Base-by-base conservation (phyloP, 169 alveolate species). In the Theileria annulata region DNA sequence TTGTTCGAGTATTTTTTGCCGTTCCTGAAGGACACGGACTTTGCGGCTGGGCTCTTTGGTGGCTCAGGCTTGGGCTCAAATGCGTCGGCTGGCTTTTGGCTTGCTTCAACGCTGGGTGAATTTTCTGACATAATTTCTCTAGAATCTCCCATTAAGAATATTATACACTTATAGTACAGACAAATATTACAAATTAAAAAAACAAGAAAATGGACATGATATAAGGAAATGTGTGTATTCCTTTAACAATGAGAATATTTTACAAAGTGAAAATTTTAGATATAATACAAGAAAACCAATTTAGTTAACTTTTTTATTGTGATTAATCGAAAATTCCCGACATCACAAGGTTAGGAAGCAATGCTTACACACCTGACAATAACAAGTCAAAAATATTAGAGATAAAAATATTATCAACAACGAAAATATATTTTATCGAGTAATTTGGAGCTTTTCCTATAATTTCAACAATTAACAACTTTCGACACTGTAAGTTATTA, bases 281-380 rank as follows among this genome's bases (percentile, higher is more conserved):
- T 62, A 62, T 27, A 28, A 6, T 62, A 62, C 71, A 62, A 2
- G 31, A 62, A 62, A 62, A 62, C 71, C 71, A 62, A 30, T 62
- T 15, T 62, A 62, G 71, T 62, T 62, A 62, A n/a, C 31, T 15
- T 17, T 3, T 28, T 33, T 69, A n/a, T 69, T 49, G 31, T 69
- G 31, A 49, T 69, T 69, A 69, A 49, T 48, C 23, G 49, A 27
- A 69, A 19, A 69, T 25, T 69, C 76, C 76, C 76, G 64, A 69
- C 76, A 69, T 69, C 48, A 69, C 62, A 49, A 69, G 21, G 48
- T 13, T 25, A 17, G 13, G 64, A 49, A 69, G 23, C 31, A n/a
- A n/a, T 33, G 31, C 33, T n/a, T 69, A 69, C 76, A 69, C 76
- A 69, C 76, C 76, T 69, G 76, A 69, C 76, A 69, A 33, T 27